A percentile compares a stretch with the other conserved stretches of the same genome.
These are phyloP conservation scores for Mycena amicta DNA, from an alignment of 768 basidiomycete genomes.

Conservation along the genomic window DNA sequence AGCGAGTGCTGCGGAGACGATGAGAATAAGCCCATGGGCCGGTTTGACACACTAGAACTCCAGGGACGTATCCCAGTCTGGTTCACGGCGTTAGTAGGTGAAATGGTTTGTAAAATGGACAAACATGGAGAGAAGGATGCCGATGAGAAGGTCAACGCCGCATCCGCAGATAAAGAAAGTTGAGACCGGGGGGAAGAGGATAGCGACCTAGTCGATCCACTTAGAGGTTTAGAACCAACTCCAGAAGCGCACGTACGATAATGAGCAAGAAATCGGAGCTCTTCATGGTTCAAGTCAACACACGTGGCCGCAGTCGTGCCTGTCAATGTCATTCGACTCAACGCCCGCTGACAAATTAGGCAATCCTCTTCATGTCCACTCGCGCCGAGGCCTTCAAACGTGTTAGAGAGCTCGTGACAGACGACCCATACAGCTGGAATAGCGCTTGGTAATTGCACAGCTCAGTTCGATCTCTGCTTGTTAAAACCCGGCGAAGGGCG, in stretches of 20 bases:
- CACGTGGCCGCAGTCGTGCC: neutral
- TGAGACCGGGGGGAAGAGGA: constrained; percentile 60
- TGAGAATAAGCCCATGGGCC: neutral
- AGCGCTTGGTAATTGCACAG: constrained; percentile 14
- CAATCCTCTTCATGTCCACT: neutral
- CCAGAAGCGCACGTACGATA: too few relatives aligned
- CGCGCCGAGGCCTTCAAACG: constrained; percentile 1
- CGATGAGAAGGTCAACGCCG: constrained; percentile 62
- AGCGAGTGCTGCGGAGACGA: constrained; percentile 50
- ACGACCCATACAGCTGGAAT: constrained; percentile 23
- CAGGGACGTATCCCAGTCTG: constrained; percentile 60
- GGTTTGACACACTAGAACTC: constrained; percentile 45
- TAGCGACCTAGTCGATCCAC: constrained; percentile 59
- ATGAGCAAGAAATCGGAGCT: constrained; percentile 57
- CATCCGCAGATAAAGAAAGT: constrained; percentile 60
- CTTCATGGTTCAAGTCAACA: constrained; percentile 23
- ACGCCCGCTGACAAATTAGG: too few relatives aligned
- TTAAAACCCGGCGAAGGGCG: neutral
- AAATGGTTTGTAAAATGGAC: constrained; percentile 15
- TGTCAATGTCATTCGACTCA: neutral
- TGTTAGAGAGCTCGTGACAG: constrained; percentile 7
- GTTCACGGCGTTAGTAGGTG: neutral
- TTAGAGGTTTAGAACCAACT: too few relatives aligned
- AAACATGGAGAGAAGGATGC: constrained; percentile 55
- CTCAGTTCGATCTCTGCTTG: neutral